Base-by-base conservation (phyloP, 306 rosid genomes). In the Herpetospermum pedunculosum region DNA sequence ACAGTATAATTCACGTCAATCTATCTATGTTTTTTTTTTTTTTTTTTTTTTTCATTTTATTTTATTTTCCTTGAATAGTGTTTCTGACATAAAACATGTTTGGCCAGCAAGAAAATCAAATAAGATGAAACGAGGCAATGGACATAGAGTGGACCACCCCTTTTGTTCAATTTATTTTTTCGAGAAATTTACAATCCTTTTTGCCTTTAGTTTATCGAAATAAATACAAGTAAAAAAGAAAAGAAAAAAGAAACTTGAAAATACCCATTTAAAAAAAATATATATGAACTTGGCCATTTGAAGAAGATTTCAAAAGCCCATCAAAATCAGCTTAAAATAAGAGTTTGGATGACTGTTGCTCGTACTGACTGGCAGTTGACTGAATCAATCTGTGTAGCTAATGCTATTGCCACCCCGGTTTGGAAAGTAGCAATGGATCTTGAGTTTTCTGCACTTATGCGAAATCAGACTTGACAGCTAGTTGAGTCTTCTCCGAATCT, bases 71-170 rank as follows among this genome's bases (percentile, higher is more conserved):
- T 28, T 68, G 53, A 68, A 68, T 68, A 68, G 23, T 68, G 73
- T 68, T 44, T 68, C 73, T 68, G 73, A 68, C 73, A 68, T 13
- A 28, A 68, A 68, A 68, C 73, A 68, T 68, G 52, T 68, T 68
- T 68, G 73, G 54, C 48, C 73, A 68, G 12, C 35, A 28, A 68
- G 53, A 68, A 41, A 41, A 67, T 40, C 25, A 67, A 67, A 67
- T 21, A 67, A 68, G 21, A 68, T 23, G 43, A 68, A 68, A 68
- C 23, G 53, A 28, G 48, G 53, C 35, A 23, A 23, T 25, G 53
- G 32, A 30, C 53, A 67, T 40, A 68, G 73, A 41, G 53, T 41
- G 73, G 73, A 68, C 73, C 73, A 68, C 53, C 48, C n/a, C 29
- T 63, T 63, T 63, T 37, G 0, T 40, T 13, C 6, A 16, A 41